phyloP scores from a whole-genome alignment of 1,284 basidiomycete genomes.

The Microstroma glucosiphilum region DNA sequence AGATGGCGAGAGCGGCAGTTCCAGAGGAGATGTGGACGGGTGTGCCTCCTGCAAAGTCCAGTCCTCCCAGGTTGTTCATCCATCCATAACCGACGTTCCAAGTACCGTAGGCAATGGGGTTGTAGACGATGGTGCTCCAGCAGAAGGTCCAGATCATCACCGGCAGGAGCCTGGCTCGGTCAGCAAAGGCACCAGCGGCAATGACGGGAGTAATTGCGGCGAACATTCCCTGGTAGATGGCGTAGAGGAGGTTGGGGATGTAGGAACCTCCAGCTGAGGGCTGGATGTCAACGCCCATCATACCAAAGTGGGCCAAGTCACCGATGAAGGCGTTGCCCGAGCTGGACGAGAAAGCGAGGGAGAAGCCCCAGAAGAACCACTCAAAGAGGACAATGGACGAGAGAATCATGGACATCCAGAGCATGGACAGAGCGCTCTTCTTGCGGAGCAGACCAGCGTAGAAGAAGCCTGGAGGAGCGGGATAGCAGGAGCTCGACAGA shows the following conservation, averaged over 20 bases:
- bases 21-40: constrained; percentile 53
- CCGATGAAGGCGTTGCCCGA: constrained; percentile 54
- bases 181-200: constrained; percentile 83
- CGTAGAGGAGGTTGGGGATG: constrained; percentile 73
- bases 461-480: constrained; percentile 59
- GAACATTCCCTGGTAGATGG: constrained; percentile 81
- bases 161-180: constrained; percentile 80
- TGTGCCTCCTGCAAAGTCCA: constrained; percentile 53
- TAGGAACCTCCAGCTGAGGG: constrained; percentile 57
- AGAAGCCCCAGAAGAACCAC: constrained; percentile 52
- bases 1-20: constrained; percentile 48
- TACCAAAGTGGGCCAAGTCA: constrained; percentile 66
- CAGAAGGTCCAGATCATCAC: constrained; percentile 80
- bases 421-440: constrained; percentile 89
- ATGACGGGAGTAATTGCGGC: constrained; percentile 63
- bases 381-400: constrained; percentile 70
- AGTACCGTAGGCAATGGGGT: constrained; percentile 49
- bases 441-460: constrained; percentile 74
- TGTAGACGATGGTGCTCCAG: constrained; percentile 87
- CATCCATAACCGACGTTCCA: constrained; percentile 48
- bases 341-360: constrained; percentile 53
- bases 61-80: constrained; percentile 47
- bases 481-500: constrained; percentile 51
- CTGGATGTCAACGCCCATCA: constrained; percentile 70
- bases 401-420: constrained; percentile 73